Percentiles rank a stretch among this genome's conserved stretches.
Evolutionary conservation across 2,329 filamentous ascomycete genomes (phyloP).

Genomic region (Diaporthe aspalathi): DNA sequence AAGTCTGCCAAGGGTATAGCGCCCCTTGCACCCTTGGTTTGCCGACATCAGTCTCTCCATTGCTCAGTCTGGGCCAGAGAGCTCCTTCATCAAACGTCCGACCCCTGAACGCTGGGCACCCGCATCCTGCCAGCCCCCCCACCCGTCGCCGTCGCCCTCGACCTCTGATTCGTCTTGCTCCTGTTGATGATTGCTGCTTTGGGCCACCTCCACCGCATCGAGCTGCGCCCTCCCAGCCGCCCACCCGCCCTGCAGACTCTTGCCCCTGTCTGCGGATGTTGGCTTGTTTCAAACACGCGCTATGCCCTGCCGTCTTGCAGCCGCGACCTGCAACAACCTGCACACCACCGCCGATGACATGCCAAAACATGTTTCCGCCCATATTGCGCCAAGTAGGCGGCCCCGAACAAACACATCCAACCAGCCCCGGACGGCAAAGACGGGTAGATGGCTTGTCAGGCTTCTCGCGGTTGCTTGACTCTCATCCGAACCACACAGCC

Average conservation of each 20-base stretch:
- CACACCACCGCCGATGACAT: conserved; percentile 24
- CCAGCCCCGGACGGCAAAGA: not conserved
- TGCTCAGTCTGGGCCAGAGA: conserved; percentile 4
- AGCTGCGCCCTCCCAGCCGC: conserved; percentile 32
- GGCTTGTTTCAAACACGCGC: conserved; percentile 37
- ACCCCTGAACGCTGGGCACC: conserved; percentile 14
- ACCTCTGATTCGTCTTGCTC: conserved; percentile 16
- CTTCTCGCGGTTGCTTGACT: not conserved
- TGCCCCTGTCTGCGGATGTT: conserved; percentile 20
- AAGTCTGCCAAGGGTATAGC: conserved; percentile 34
- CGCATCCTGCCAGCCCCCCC: conserved; percentile 17
- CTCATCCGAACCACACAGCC: conserved; percentile 15
- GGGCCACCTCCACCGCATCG: conserved; percentile 21
- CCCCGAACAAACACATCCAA: conserved; percentile 18
- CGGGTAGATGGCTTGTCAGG: not conserved
- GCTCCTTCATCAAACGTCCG: conserved; percentile 5
- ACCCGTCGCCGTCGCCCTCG: not conserved
- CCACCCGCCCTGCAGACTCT: conserved; percentile 22
- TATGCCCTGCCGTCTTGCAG: conserved; percentile 27
- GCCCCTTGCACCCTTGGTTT: conserved; percentile 3
- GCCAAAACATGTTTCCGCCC: conserved; percentile 15
- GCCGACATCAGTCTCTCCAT: conserved; percentile 13
- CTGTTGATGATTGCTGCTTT: conserved; percentile 10
- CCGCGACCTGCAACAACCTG: conserved; percentile 21
- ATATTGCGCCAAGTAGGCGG: conserved; percentile 27